A percentile compares a stretch with the other conserved stretches of the same genome.
phyloP scores from a whole-genome alignment of 345 rosid genomes.

The Boechera divaricarpa region DNA sequence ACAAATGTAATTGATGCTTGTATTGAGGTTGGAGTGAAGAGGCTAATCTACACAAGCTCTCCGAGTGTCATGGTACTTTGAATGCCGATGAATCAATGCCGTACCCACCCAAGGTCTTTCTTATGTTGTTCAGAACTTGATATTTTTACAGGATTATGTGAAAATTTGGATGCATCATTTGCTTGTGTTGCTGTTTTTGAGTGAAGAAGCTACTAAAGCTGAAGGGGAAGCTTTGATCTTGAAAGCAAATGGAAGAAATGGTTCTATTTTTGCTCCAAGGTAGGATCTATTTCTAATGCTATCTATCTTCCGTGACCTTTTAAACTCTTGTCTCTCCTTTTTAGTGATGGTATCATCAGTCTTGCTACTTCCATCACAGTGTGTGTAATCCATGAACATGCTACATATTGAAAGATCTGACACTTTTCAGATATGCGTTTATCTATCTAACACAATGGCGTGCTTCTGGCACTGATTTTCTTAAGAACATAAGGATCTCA shows the following conservation, averaged over 20 bases:
- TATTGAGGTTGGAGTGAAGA: slow-evolving; percentile 70
- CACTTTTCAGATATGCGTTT: slow-evolving; percentile 1
- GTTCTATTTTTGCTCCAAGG: slow-evolving; percentile 88
- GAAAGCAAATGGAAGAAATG: slow-evolving; percentile 72
- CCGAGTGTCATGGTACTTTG: slow-evolving; percentile 79
- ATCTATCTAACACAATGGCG: background rate
- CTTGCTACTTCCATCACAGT: background rate
- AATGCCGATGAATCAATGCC: slow-evolving; percentile 78
- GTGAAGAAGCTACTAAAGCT: slow-evolving; percentile 66
- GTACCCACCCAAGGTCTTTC: slow-evolving; percentile 64
- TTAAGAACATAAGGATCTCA: background rate
- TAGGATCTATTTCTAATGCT: slow-evolving; percentile 35
- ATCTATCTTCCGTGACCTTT: background rate
- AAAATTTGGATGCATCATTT: background rate
- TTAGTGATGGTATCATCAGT: background rate
- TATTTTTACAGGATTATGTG: background rate
- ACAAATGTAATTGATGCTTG: slow-evolving; percentile 88
- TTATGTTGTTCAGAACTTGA: slow-evolving; percentile 7
- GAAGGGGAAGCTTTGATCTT: slow-evolving; percentile 78
- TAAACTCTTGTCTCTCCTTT: background rate
- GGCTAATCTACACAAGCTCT: slow-evolving; percentile 92
- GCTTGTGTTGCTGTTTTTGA: background rate
- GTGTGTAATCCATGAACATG: background rate
- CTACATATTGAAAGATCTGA: background rate
- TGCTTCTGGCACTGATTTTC: background rate